These are phyloP conservation scores for Cytidiella melzeri DNA, from an alignment of 768 basidiomycete genomes.

Conservation along the genomic window DNA sequence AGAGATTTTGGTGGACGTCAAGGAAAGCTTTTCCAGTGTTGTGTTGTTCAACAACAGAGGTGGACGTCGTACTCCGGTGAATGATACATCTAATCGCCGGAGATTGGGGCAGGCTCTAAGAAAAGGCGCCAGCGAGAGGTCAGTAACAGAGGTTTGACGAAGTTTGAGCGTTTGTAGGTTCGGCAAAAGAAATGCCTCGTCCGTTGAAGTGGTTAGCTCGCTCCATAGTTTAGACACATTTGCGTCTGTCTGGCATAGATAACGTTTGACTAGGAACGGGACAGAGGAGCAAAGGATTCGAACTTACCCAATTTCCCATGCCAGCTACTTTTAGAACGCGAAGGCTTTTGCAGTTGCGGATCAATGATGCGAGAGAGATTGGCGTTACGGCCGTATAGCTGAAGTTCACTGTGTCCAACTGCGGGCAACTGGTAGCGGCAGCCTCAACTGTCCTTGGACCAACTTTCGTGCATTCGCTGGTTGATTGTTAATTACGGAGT, in stretches of 20 bases:
- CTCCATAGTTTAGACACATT: conserved; percentile 41
- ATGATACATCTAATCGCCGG: conserved; percentile 56
- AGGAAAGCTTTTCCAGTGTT: conserved; percentile 53
- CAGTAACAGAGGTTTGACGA: conserved; percentile 46
- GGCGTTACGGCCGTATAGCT: conserved; percentile 56
- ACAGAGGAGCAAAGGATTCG: not conserved
- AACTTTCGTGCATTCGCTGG: conserved; percentile 57
- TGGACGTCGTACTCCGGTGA: conserved; percentile 47
- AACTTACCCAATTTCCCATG: conserved; percentile 52
- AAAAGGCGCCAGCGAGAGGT: conserved; percentile 38
- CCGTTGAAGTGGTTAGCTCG: conserved; percentile 13
- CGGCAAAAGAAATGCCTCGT: conserved; percentile 25
- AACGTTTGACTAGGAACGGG: not conserved
- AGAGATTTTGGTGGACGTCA: conserved; percentile 49
- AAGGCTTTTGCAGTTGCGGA: conserved; percentile 35
- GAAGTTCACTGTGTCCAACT: conserved; percentile 46
- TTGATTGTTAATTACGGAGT: conserved; percentile 1
- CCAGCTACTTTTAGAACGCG: conserved; percentile 59
- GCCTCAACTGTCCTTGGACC: conserved; percentile 42
- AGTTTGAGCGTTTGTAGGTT: conserved; percentile 53
- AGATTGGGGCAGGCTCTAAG: conserved; percentile 44
- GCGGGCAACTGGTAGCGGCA: conserved; percentile 35
- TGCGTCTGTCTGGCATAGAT: conserved; percentile 44
- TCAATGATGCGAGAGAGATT: conserved; percentile 37
- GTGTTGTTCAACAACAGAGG: conserved; percentile 8